These are phyloP conservation scores for Vicia sativa DNA, from an alignment of 306 rosid genomes.

Conservation along the genomic window DNA sequence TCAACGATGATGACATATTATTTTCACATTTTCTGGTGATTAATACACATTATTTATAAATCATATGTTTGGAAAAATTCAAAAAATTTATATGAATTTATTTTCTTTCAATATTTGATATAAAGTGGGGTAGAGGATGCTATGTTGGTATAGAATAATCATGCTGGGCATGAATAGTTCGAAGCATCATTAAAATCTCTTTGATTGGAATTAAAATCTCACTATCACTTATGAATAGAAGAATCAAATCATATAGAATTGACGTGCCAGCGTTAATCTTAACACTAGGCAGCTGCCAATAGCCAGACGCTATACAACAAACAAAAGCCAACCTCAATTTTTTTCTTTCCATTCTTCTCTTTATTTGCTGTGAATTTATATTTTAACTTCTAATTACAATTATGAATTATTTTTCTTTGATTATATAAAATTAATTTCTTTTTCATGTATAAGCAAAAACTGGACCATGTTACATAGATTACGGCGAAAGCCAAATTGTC, in stretches of 20 bases:
- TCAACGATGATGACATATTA: no score
- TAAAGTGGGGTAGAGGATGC: constrained; percentile 13
- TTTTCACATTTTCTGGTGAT: no score
- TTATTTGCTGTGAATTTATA: neutral
- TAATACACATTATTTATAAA: no score
- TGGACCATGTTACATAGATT: no score
- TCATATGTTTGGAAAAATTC: no score
- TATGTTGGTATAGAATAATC: constrained; percentile 12
- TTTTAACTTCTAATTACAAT: neutral
- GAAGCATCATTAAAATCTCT: neutral
- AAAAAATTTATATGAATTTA: no score
- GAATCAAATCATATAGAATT: constrained; percentile 4
- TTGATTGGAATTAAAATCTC: constrained; percentile 11
- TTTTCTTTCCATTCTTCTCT: neutral
- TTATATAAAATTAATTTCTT: no score
- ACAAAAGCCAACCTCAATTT: neutral
- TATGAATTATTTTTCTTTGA: neutral
- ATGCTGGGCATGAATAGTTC: constrained; percentile 18
- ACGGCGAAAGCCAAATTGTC: no score
- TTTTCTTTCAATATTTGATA: neutral
- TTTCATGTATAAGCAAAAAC: no score
- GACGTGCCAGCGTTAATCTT: constrained; percentile 8
- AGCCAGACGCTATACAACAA: neutral
- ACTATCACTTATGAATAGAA: constrained; percentile 7
- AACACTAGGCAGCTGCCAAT: constrained; percentile 5